A percentile compares a stretch with the other conserved stretches of the same genome.
Evolutionary conservation across 257 asterid species (phyloP).

Genomic region (Perilla frutescens): DNA sequence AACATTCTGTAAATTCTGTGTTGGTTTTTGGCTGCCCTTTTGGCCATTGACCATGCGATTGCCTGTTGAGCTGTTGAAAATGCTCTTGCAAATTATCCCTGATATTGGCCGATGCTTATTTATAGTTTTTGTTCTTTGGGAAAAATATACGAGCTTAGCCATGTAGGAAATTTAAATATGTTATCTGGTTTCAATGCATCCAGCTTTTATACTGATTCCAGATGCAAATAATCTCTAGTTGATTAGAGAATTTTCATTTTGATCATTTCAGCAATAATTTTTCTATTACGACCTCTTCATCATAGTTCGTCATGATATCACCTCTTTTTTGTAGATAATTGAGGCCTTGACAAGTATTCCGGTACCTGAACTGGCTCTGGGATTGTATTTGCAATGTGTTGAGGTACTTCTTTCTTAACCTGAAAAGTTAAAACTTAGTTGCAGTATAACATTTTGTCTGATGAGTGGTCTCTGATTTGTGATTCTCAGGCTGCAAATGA

Average conservation of each 20-base stretch:
- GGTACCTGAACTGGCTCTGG: no score
- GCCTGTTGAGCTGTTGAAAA: slow-evolving; percentile 22
- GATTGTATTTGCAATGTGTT: no score
- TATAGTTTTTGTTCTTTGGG: not conserved
- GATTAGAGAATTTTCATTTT: slow-evolving; percentile 3
- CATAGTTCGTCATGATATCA: slow-evolving; percentile 20
- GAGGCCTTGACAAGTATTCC: no score
- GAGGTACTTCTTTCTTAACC: slow-evolving; percentile 64
- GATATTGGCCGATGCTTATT: slow-evolving; percentile 21
- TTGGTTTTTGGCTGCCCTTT: slow-evolving; percentile 27
- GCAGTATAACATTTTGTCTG: slow-evolving; percentile 27
- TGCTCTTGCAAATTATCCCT: slow-evolving; percentile 24
- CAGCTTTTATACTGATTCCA: slow-evolving; percentile 3
- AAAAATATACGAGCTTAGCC: not conserved
- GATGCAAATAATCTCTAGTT: slow-evolving; percentile 30
- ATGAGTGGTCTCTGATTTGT: slow-evolving; percentile 38
- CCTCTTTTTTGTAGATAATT: slow-evolving; percentile 65
- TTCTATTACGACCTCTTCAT: slow-evolving; percentile 10
- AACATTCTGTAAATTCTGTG: no score
- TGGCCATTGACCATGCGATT: slow-evolving; percentile 28
- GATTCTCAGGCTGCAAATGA: slow-evolving; percentile 92
- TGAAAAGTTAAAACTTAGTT: slow-evolving; percentile 18
- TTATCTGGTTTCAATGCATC: slow-evolving; percentile 17
- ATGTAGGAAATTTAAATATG: not conserved
- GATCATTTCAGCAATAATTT: slow-evolving; percentile 13